Evolutionary conservation across 495 filamentous ascomycete species (phyloP), one percentile per base, ranked within the genome.

Genomic region (Terfezia boudieri): DNA sequence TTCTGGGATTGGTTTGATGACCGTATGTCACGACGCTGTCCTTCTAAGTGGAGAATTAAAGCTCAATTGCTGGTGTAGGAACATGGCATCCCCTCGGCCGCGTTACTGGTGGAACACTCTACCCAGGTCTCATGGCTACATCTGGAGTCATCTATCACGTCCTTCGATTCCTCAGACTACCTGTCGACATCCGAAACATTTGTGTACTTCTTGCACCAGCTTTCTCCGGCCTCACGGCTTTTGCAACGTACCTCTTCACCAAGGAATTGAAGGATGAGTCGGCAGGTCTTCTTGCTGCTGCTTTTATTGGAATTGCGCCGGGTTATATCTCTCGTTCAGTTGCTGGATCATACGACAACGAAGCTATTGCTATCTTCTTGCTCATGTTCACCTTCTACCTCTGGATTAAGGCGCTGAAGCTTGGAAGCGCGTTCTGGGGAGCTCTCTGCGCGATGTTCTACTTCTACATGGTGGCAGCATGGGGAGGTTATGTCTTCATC

Each of bases 1-100:
- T 99, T 99, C 67, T 99, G 92, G 92, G 89, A 99, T 70, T 99
- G 92, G 92, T 99, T 99, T 66, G 92, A 99, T 71, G 92, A 99
- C 74, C 81, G 90, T 84, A 75, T 50, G 79, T 69, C 58, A 22
- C 49, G 49, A 26, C 36, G 36, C 38, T 46, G 32, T 61, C 48
- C 38, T 23, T 14, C 36, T 35, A 50, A 49, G 22, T 43, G 43
- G 49, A 26, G 14, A 5, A 22, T 10, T 35, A 5, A 10, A 66
- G 57, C 46, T 55, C 23, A 58, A 59, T 60, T 63, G 54, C 50
- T 49, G 61, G 36, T 52, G 53, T 63, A 85, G 81, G 82, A 73
- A 98, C 92, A 77, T 99, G 92, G 92, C 90, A 99, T 71, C 92
- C 92, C 57, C 82, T 99, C 56, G 92, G 92, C 56, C 85, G 92